Evolutionary conservation across 768 basidiomycete genomes (phyloP), one percentile per base, ranked within the genome.

Genomic region (Stropharia rugosoannulata): DNA sequence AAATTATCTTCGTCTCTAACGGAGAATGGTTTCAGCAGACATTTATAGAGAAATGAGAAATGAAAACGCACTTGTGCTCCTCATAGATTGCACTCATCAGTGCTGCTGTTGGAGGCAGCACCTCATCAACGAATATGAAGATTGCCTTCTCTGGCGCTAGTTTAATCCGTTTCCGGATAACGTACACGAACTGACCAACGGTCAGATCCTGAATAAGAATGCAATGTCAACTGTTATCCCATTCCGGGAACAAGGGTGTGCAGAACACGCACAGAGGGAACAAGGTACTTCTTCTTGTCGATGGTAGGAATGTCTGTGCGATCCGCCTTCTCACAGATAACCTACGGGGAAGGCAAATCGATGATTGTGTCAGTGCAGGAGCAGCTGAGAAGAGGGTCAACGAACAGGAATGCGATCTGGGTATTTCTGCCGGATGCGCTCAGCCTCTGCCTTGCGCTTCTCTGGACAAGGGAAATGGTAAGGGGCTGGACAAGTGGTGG

Each of bases 261-360:
- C n/a, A 40, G 25, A 42, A 37, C 1, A 71, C 90, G 66, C 66
- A 96, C 96, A 53, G 95, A 95, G 42, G 97, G 97, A 9, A 99
- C 97, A 51, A 99, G 81, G 65, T 99, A 99, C 81, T 99, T 99
- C 95, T 99, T 98, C 91, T 99, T 99, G 82, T 99, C 97, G 70
- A 99, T 98, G 27, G 95, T 95, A 0, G 95, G 93, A 71, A 99
- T 98, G 77, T 99, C 97, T 53, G 95, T 95, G 66, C 90, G 84
- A 79, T 98, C 95, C 48, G 94, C 95, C 78, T 97, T 98, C 84
- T 99, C 97, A 76, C 97, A 99, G 75, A 99, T 99, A 55, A 99
- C 96, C 95, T 98, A 63, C 57, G 49, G 57, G 40, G 22, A 22
- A 22, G 22, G 22, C 22, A 22, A 1, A 22, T 57, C 16, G 46